These are phyloP conservation scores for Kentomonas sorsogonicus DNA, from an alignment of 208 protist genomes.

Conservation along the genomic window DNA sequence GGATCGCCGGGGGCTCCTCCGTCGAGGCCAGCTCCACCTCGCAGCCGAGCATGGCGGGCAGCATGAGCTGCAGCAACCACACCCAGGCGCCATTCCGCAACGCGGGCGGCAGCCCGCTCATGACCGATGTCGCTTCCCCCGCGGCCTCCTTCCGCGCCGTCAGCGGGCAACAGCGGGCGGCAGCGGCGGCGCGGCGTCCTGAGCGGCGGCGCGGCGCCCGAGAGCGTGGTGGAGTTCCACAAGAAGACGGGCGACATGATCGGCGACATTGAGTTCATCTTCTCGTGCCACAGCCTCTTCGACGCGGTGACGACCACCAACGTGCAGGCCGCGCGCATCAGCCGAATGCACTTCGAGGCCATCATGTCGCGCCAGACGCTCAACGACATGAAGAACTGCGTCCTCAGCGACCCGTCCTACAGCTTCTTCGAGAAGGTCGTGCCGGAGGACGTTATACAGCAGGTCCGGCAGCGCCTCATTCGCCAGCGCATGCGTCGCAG, in stretches of 20 bases:
- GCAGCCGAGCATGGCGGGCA: background rate
- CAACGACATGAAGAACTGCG: constrained; percentile 43
- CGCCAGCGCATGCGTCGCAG: constrained; percentile 19
- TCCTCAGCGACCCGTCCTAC: constrained; percentile 43
- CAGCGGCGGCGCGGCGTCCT: background rate
- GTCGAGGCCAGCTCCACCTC: background rate
- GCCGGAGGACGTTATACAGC: constrained; percentile 36
- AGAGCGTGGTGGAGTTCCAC: background rate
- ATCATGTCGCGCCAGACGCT: constrained; percentile 32
- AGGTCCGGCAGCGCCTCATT: constrained; percentile 31
- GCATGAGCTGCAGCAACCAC: background rate
- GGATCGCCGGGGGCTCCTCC: background rate
- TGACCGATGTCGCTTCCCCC: background rate
- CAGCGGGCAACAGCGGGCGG: background rate
- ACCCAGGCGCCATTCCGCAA: background rate
- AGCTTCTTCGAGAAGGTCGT: constrained; percentile 36
- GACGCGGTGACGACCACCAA: constrained; percentile 30
- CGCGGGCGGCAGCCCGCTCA: background rate
- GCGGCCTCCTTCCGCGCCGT: background rate
- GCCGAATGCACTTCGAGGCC: constrained; percentile 56
- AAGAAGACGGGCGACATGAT: constrained; percentile 21
- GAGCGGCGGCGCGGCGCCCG: background rate
- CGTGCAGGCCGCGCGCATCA: constrained; percentile 52
- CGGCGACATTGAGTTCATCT: constrained; percentile 55
- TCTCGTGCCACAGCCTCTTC: constrained; percentile 45